Conservation (phyloP, 192 early-diverging fungal genomes). For the Endogone sp. region DNA sequence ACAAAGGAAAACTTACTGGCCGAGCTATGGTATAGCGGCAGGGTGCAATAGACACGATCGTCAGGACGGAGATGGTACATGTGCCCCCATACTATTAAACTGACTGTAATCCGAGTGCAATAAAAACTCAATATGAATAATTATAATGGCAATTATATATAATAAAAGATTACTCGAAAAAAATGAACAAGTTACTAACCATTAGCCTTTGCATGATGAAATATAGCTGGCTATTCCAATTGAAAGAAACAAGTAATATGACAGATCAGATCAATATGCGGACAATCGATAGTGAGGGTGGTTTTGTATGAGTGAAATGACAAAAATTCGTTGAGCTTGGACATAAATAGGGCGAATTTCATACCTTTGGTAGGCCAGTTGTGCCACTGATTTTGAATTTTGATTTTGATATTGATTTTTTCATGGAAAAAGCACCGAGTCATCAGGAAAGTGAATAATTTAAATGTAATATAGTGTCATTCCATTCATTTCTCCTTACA, state of each 20-base stretch:
- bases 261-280: too few relatives aligned
- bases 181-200: slow-evolving; percentile 1
- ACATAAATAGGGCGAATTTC: slow-evolving; percentile 44
- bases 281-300: too few relatives aligned
- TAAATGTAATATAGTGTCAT: too few relatives aligned
- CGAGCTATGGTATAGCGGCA: slow-evolving; percentile 64
- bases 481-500: too few relatives aligned
- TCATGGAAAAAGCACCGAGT: too few relatives aligned
- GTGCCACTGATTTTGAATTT: too few relatives aligned
- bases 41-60: slow-evolving; percentile 50
- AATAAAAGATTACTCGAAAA: slow-evolving; percentile 12
- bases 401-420: too few relatives aligned
- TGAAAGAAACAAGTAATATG: too few relatives aligned
- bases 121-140: slow-evolving; percentile 14
- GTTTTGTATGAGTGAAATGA: too few relatives aligned
- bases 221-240: too few relatives aligned
- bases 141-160: slow-evolving; percentile 12
- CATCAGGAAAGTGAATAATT: too few relatives aligned
- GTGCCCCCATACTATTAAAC: slow-evolving; percentile 15
- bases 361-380: slow-evolving; percentile 60
- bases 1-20: slow-evolving; percentile 42
- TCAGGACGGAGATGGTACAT: slow-evolving; percentile 18
- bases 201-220: slow-evolving; percentile 11
- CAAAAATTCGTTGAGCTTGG: slow-evolving; percentile 24
- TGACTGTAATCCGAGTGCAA: slow-evolving; percentile 21